Conservation (phyloP, 495 filamentous ascomycete genomes). For the Eremomyces bilateralis region DNA sequence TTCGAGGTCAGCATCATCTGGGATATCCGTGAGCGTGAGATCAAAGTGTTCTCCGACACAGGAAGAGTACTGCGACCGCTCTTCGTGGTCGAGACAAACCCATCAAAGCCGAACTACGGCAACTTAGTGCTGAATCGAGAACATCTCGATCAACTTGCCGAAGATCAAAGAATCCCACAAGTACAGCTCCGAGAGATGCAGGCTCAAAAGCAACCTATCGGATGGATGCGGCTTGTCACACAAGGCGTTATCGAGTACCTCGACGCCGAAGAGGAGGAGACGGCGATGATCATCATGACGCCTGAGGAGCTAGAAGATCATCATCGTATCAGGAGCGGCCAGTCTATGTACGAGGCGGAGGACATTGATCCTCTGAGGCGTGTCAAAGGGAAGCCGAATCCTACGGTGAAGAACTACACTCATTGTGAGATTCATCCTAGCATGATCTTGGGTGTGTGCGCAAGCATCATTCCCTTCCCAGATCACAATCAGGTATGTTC, state of each 20-base stretch:
- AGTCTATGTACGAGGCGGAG: constrained; percentile 36
- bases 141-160: constrained; percentile 35
- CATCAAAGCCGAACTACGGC: constrained; percentile 45
- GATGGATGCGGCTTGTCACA: constrained; percentile 67
- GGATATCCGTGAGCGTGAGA: constrained; percentile 89
- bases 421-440: constrained; percentile 98
- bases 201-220: constrained; percentile 24
- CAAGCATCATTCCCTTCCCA: constrained; percentile 97
- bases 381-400: constrained; percentile 64
- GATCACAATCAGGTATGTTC: constrained; percentile 74
- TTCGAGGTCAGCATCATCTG: constrained; percentile 61
- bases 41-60: constrained; percentile 96
- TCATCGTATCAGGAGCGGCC: constrained; percentile 41
- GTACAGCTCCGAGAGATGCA: background rate
- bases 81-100: constrained; percentile 68
- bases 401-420: constrained; percentile 70
- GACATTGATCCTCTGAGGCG: constrained; percentile 46
- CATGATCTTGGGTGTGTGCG: constrained; percentile 96
- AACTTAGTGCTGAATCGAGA: constrained; percentile 65
- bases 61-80: constrained; percentile 83
- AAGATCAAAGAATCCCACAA: background rate
- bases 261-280: constrained; percentile 96
- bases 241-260: constrained; percentile 80
- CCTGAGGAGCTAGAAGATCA: constrained; percentile 68
- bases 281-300: constrained; percentile 96